Evolutionary conservation across 768 basidiomycete species (phyloP).

Genomic region (Mycena capillaripes): DNA sequence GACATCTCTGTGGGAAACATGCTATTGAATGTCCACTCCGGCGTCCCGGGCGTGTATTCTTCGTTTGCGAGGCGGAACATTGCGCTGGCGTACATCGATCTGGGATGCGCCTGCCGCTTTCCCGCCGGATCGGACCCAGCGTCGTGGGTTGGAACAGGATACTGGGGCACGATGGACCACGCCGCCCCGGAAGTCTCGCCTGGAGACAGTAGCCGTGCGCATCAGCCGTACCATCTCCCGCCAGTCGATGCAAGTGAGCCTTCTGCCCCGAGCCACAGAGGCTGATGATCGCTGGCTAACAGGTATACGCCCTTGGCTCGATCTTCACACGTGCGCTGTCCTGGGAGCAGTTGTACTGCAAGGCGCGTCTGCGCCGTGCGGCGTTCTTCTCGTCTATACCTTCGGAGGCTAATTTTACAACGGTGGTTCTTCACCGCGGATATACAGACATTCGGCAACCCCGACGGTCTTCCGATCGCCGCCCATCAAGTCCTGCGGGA

Average conservation of each 20-base stretch:
- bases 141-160: slow-evolving; percentile 30
- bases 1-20: slow-evolving; percentile 34
- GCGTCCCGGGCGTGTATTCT: slow-evolving; percentile 30
- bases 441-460: slow-evolving; percentile 35
- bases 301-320: slow-evolving; percentile 35
- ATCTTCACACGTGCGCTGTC: slow-evolving; percentile 29
- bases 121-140: slow-evolving; percentile 18
- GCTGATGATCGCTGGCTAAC: not conserved
- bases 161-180: slow-evolving; percentile 35
- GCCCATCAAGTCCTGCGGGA: slow-evolving; percentile 27
- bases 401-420: not conserved
- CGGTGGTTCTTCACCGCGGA: not conserved
- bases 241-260: slow-evolving; percentile 30
- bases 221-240: slow-evolving; percentile 25
- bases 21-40: slow-evolving; percentile 34
- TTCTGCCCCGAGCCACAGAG: not conserved
- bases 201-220: not conserved
- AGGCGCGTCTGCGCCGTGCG: slow-evolving; percentile 19
- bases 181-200: slow-evolving; percentile 33
- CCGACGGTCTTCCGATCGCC: slow-evolving; percentile 23
- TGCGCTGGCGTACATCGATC: slow-evolving; percentile 33
- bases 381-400: not conserved
- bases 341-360: slow-evolving; percentile 36
- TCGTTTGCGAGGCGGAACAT: slow-evolving; percentile 21
- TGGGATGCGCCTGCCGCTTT: slow-evolving; percentile 30